Percentiles rank a stretch among this genome's conserved stretches.
These are phyloP conservation scores for Russula vinacea DNA, from an alignment of 768 basidiomycete genomes.

Conservation along the genomic window DNA sequence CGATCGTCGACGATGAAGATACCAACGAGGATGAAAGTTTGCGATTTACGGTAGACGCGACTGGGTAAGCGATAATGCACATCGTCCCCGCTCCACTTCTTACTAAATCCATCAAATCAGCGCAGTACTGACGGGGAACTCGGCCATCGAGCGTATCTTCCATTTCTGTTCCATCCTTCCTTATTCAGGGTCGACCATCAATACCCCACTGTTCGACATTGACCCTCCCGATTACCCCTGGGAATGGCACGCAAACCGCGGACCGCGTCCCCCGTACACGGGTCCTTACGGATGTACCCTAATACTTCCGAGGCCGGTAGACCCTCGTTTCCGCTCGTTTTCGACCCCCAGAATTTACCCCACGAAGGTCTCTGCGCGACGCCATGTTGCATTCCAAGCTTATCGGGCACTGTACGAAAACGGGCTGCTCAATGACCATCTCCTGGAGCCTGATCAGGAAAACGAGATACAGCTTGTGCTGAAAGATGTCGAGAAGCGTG, in stretches of 20 bases:
- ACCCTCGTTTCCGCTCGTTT: constrained; percentile 46
- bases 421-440: constrained; percentile 61
- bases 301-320: constrained; percentile 51
- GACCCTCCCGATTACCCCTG: constrained; percentile 61
- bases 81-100: neutral
- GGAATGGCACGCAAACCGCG: constrained; percentile 54
- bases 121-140: constrained; percentile 65
- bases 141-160: constrained; percentile 63
- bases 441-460: constrained; percentile 54
- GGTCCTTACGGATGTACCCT: constrained; percentile 68
- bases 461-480: constrained; percentile 61
- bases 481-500: constrained; percentile 60
- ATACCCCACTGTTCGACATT: constrained; percentile 60
- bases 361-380: constrained; percentile 60
- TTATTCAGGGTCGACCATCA: constrained; percentile 46
- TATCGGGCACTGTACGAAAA: constrained; percentile 58
- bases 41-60: constrained; percentile 51
- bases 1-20: constrained; percentile 32
- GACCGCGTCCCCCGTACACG: constrained; percentile 35
- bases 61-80: constrained; percentile 49
- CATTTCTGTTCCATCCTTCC: constrained; percentile 75
- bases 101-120: constrained; percentile 39
- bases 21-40: constrained; percentile 39
- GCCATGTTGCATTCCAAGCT: constrained; percentile 67
- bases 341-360: constrained; percentile 47